Evolutionary conservation across 2,329 filamentous ascomycete genomes (phyloP).

Genomic region (Gaeumannomyces tritici): DNA sequence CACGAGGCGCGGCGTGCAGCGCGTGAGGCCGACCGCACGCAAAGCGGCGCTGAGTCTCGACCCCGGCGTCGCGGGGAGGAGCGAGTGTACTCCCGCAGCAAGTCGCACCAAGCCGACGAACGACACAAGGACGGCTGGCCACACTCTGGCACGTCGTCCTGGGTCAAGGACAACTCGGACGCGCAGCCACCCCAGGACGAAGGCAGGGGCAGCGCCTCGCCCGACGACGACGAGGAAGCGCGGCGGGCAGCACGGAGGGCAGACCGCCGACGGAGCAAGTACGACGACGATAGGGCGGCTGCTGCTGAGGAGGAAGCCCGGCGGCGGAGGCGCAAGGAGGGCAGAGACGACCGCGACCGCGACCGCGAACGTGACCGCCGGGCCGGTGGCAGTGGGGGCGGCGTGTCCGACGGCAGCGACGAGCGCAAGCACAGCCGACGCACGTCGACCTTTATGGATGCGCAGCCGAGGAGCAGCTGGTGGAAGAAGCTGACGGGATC

Average conservation of each 20-base stretch:
- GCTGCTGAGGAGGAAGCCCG: conserved; percentile 20
- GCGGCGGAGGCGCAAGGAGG: conserved; percentile 16
- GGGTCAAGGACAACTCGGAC: conserved; percentile 57
- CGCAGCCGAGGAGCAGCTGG: conserved; percentile 45
- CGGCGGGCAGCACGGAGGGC: conserved; percentile 41
- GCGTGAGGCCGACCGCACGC: conserved; percentile 29
- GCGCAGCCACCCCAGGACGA: conserved; percentile 29
- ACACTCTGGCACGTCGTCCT: conserved; percentile 54
- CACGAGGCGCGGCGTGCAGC: conserved; percentile 41
- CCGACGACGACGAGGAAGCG: conserved; percentile 30
- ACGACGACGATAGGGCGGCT: conserved; percentile 24
- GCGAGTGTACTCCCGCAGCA: neutral
- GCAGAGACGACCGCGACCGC: conserved; percentile 9
- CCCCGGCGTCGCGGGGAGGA: conserved; percentile 13
- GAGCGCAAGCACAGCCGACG: conserved; percentile 30
- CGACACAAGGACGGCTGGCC: conserved; percentile 39
- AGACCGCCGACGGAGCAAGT: conserved; percentile 32
- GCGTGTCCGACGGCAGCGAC: conserved; percentile 21
- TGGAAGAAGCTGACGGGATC: conserved; percentile 45
- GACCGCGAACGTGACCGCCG: neutral
- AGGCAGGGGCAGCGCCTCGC: conserved; percentile 17
- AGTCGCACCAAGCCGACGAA: conserved; percentile 19
- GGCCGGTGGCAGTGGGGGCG: neutral
- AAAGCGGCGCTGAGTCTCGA: conserved; percentile 14
- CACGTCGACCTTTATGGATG: conserved; percentile 31